These are phyloP conservation scores for Cydonia oblonga DNA, from an alignment of 331 rosid genomes.

Conservation along the genomic window DNA sequence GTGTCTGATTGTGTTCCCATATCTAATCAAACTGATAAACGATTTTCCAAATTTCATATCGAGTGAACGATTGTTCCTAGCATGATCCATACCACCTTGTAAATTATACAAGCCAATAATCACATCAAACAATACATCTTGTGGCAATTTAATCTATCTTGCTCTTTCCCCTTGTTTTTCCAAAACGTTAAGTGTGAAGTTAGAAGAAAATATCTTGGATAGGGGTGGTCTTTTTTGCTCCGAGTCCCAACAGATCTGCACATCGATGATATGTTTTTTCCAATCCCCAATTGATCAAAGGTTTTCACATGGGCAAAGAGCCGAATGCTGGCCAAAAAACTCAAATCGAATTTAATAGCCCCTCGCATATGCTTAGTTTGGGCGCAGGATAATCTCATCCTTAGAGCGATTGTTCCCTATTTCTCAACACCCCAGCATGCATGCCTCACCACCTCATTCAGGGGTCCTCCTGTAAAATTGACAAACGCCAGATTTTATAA, in stretches of 20 bases:
- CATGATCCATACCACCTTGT: no score
- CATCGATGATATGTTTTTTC: background rate
- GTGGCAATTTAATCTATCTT: no score
- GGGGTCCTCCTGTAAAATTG: background rate
- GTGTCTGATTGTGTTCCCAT: no score
- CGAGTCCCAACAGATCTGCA: background rate
- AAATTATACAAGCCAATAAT: no score
- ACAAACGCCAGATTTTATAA: background rate
- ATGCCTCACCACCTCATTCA: background rate
- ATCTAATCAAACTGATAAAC: no score
- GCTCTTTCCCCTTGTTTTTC: no score
- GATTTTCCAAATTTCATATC: no score
- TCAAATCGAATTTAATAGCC: background rate
- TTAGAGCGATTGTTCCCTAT: conserved; percentile 2
- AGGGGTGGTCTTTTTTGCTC: background rate
- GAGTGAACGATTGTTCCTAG: no score
- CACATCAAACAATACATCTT: no score
- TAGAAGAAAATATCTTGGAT: background rate
- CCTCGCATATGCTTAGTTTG: background rate
- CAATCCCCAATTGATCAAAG: background rate
- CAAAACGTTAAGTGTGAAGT: background rate
- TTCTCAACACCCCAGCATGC: conserved; percentile 3
- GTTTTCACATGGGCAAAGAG: background rate
- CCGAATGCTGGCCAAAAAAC: background rate
- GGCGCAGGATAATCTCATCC: background rate